A percentile compares a stretch with the other conserved stretches of the same genome.
These are phyloP conservation scores for Cutaneotrichosporon cavernicola DNA, from an alignment of 1,284 basidiomycete species.

Conservation along the genomic window DNA sequence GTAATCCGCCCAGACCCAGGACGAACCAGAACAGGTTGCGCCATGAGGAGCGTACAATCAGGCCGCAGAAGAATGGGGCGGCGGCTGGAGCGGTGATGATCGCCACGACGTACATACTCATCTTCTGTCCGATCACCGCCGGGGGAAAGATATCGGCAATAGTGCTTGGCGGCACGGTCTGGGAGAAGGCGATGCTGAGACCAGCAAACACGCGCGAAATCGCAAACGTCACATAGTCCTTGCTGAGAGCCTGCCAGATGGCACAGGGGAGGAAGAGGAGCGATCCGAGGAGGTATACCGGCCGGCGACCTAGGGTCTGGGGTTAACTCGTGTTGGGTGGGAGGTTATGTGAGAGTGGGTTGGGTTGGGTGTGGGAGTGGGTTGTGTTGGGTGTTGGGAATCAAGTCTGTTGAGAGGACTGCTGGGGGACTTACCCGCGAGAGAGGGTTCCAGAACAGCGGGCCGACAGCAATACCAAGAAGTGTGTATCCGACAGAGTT, in stretches of 20 bases:
- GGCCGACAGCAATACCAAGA: conserved; percentile 49
- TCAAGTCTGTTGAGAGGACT: no score
- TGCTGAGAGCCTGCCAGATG: conserved; percentile 46
- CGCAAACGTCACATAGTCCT: conserved; percentile 29
- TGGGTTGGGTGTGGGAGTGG: no score
- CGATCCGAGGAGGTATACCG: conserved; percentile 47
- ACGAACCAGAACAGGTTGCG: conserved; percentile 47
- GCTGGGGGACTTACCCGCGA: neutral
- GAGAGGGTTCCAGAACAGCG: conserved; percentile 43
- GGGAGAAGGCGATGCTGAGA: conserved; percentile 30
- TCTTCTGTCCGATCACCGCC: conserved; percentile 45
- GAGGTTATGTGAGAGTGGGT: no score
- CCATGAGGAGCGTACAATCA: conserved; percentile 36
- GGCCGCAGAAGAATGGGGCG: conserved; percentile 48
- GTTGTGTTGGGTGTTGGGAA: no score
- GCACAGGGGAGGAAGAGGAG: conserved; percentile 45
- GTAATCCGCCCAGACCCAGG: conserved; percentile 35
- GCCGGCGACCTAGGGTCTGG: conserved; percentile 41
- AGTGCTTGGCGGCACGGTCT: conserved; percentile 38
- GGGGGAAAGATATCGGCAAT: conserved; percentile 40
- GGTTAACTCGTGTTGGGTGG: neutral
- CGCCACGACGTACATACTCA: conserved; percentile 41
- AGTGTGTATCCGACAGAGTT: conserved; percentile 51
- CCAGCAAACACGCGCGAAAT: conserved; percentile 36
- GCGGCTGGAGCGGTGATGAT: conserved; percentile 43